These are phyloP conservation scores for Strobilomyces echinocephalus DNA, from an alignment of 768 basidiomycete genomes.

Conservation along the genomic window DNA sequence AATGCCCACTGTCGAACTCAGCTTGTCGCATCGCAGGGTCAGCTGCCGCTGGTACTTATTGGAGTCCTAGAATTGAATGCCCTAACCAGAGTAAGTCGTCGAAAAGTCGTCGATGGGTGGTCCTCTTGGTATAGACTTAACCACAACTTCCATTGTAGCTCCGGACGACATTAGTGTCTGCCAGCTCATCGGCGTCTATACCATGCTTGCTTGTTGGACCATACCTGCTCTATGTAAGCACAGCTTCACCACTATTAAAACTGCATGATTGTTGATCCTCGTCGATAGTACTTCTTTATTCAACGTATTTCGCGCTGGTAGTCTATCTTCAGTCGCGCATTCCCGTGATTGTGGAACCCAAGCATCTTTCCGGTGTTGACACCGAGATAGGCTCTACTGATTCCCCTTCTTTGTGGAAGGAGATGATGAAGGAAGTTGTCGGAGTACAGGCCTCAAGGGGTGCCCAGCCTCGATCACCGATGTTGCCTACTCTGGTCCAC, in stretches of 20 bases:
- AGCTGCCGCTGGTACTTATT: slow-evolving; percentile 40
- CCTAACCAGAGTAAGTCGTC: slow-evolving; percentile 35
- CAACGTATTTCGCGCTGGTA: slow-evolving; percentile 36
- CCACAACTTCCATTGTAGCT: slow-evolving; percentile 22
- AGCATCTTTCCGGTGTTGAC: slow-evolving; percentile 8
- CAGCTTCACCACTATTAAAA: neutral
- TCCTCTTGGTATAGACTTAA: neutral
- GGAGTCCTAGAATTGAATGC: slow-evolving; percentile 42
- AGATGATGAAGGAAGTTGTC: slow-evolving; percentile 1
- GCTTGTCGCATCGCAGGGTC: slow-evolving; percentile 28
- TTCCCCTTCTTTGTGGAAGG: slow-evolving; percentile 4
- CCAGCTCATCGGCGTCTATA: slow-evolving; percentile 43
- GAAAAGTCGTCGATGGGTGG: neutral
- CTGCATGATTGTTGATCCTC: slow-evolving; percentile 5
- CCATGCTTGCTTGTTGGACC: slow-evolving; percentile 51
- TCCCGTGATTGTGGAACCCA: slow-evolving; percentile 15
- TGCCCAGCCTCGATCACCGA: slow-evolving; percentile 1
- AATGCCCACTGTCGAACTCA: neutral
- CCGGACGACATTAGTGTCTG: slow-evolving; percentile 43
- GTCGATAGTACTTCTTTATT: slow-evolving; percentile 40
- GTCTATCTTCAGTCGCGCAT: slow-evolving; percentile 34
- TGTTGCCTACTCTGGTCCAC: slow-evolving; percentile 10
- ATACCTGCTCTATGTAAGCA: slow-evolving; percentile 47
- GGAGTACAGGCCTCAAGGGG: neutral
- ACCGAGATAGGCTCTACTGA: slow-evolving; percentile 16